Base-by-base conservation (phyloP, 305 asterid species). In the Lippia alba region DNA sequence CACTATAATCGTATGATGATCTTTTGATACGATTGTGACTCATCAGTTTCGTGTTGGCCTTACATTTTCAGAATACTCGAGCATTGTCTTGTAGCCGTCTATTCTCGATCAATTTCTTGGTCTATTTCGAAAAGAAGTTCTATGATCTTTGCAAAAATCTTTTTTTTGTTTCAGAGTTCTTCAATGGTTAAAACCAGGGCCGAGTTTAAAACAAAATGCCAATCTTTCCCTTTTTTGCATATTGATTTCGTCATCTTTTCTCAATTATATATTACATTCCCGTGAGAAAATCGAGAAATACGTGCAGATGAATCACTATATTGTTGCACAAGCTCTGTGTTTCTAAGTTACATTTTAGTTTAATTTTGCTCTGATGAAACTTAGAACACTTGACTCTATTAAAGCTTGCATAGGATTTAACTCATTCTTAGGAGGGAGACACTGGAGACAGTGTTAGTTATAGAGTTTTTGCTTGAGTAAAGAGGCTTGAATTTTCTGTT, bases 331-430 rank as follows among this genome's bases (percentile, higher is more conserved):
- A 17, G 12, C n/a, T 9, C 3, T 10, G 3, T 64, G 17, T 33
- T 33, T 39, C 3, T 54, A 54, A 5, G 41, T 39, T 39, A 36
- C 17, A 34, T 67, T 39, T 53, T 34, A 36, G 72, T 7, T 66
- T 33, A 9, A 33, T 30, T 46, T 32, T 36, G 34, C 17, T 66
- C 7, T 16, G 20, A 15, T 57, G 57, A 57, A 45, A 30, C 56
- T 11, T 32, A 5, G 17, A 30, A 48, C 49, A n/a, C 18, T 32
- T 14, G 32, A 50, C 39, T 46, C 11, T 3, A 5, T 4, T 17
- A 48, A 44, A 45, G 73, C 51, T 69, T n/a, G 57, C 73, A 58
- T 58, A 45, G 46, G 34, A 55, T 44, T 56, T 11, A 4, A 36
- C 19, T 17, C 6, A n/a, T 30, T 20, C 7, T 1, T n/a, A 5